Conservation (phyloP, 345 rosid genomes). For the Bretschneidera sinensis region DNA sequence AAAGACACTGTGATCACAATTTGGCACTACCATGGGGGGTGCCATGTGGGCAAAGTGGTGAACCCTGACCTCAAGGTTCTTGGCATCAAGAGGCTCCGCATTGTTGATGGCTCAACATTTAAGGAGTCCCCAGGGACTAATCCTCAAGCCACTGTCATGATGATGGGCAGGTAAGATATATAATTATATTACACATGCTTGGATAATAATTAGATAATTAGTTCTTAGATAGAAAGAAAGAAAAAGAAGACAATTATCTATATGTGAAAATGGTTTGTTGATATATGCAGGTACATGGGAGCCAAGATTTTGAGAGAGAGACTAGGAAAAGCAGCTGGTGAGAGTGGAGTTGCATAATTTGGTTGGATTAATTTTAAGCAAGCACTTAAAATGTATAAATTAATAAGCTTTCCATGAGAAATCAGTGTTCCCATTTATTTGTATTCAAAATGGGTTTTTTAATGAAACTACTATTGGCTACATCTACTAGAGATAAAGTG, state of each 20-base stretch:
- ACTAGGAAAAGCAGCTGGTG: constrained; percentile 52
- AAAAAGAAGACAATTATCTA: too few species aligned
- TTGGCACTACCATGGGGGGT: constrained; percentile 98
- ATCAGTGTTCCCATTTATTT: background rate
- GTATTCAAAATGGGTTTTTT: background rate
- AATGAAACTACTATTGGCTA: background rate
- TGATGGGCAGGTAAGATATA: constrained; percentile 87
- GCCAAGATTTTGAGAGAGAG: constrained; percentile 74
- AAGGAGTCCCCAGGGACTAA: constrained; percentile 89
- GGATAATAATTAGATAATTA: background rate
- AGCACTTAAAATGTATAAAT: constrained; percentile 11
- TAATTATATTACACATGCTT: background rate
- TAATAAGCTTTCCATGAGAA: constrained; percentile 5
- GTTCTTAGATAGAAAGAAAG: background rate
- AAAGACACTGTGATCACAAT: constrained; percentile 88
- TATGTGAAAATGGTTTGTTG: constrained; percentile 1
- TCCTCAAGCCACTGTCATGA: constrained; percentile 94
- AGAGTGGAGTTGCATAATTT: constrained; percentile 11
- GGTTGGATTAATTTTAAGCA: constrained; percentile 4
- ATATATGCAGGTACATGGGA: constrained; percentile 77
- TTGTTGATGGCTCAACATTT: constrained; percentile 81
- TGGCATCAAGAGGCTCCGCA: constrained; percentile 62
- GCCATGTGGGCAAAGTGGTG: constrained; percentile 83
- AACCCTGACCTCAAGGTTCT: constrained; percentile 46
- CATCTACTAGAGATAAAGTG: background rate